Evolutionary conservation across 2,329 filamentous ascomycete genomes (phyloP).

Genomic region (Penicillium aurantiogriseum): DNA sequence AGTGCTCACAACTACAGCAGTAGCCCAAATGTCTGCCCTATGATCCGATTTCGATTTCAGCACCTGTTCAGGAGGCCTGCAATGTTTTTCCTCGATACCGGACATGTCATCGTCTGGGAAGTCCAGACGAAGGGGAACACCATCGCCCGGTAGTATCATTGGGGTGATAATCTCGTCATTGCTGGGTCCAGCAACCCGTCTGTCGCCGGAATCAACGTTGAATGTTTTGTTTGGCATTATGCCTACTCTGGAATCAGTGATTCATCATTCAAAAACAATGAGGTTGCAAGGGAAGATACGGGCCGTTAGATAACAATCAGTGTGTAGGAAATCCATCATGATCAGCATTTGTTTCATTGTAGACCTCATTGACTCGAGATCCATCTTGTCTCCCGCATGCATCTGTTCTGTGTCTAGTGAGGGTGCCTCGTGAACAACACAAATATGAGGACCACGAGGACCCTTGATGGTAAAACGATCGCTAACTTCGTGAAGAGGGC

Average conservation of each 20-base stretch:
- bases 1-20: background rate
- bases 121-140: background rate
- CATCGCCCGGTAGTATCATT: background rate
- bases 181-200: background rate
- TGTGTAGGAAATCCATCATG: constrained; percentile 5
- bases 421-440: constrained; percentile 23
- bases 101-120: background rate
- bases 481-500: constrained; percentile 19
- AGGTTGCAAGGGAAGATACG: background rate
- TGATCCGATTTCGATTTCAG: background rate
- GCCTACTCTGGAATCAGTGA: background rate
- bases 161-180: background rate
- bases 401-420: background rate
- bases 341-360: constrained; percentile 2
- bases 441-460: constrained; percentile 19
- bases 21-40: background rate
- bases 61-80: constrained; percentile 1
- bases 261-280: background rate
- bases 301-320: constrained; percentile 4
- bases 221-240: background rate
- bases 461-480: constrained; percentile 19
- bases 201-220: background rate
- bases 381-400: background rate
- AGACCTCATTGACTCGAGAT: background rate
- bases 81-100: background rate